phyloP scores from a whole-genome alignment of 176 grass and related monocot species.

The Oryza coarctata region DNA sequence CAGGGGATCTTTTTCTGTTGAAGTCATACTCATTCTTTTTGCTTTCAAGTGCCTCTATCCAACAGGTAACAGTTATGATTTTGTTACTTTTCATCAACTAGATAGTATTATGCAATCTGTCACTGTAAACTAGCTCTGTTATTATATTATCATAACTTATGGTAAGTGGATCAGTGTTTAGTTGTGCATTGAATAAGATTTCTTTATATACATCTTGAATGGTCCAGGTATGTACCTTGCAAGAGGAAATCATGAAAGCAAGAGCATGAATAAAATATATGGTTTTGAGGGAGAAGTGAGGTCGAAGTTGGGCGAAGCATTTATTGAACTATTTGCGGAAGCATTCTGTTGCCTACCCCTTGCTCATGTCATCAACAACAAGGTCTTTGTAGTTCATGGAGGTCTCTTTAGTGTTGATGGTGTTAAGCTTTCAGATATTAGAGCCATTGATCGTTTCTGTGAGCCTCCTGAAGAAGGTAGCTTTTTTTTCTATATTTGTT shows the following conservation, averaged over 20 bases:
- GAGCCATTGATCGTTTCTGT: conserved; percentile 80
- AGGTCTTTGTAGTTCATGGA: conserved; percentile 84
- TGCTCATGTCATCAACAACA: conserved; percentile 85
- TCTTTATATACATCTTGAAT: conserved; percentile 12
- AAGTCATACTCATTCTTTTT: conserved; percentile 96
- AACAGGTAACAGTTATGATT: conserved; percentile 42
- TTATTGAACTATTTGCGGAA: conserved; percentile 92
- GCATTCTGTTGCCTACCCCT: conserved; percentile 85
- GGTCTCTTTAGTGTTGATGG: conserved; percentile 96
- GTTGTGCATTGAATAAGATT: background rate
- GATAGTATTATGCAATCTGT: background rate
- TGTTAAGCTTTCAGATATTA: conserved; percentile 91
- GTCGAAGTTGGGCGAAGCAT: conserved; percentile 76
- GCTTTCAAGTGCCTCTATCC: conserved; percentile 92
- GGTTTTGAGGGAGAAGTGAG: conserved; percentile 94
- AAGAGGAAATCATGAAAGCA: conserved; percentile 97
- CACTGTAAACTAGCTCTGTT: background rate
- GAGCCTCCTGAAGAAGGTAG: conserved; percentile 99
- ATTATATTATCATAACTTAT: background rate
- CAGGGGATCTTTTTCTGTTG: conserved; percentile 91
- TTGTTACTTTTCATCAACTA: background rate
- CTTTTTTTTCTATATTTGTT: background rate
- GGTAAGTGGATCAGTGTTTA: background rate
- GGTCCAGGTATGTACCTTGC: conserved; percentile 81
- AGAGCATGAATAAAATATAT: conserved; percentile 96